phyloP scores from a whole-genome alignment of 1,139 yeast genomes.

The Saccharomycopsis hybrid region DNA sequence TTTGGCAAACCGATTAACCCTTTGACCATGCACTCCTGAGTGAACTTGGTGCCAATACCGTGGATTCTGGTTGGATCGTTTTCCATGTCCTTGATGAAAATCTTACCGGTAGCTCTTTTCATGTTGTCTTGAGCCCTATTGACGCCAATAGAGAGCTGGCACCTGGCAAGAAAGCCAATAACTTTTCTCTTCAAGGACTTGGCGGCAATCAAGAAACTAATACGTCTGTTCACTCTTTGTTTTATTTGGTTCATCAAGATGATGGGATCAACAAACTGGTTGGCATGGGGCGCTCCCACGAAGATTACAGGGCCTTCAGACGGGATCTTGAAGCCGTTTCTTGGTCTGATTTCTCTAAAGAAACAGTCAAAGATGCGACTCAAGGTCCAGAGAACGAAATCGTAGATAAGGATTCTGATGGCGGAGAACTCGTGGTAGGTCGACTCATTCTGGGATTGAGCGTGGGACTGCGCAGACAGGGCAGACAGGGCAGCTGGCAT shows the following conservation, averaged over 20 bases:
- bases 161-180: constrained; percentile 70
- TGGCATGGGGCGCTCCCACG: constrained; percentile 97
- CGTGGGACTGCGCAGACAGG: too few species aligned
- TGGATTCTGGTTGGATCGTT: constrained; percentile 44
- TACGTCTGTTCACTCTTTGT: constrained; percentile 62
- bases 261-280: constrained; percentile 91
- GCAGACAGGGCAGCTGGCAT: too few species aligned
- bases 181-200: constrained; percentile 61
- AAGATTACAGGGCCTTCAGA: constrained; percentile 80
- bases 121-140: constrained; percentile 86
- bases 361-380: constrained; percentile 46
- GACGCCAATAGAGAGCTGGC: constrained; percentile 83
- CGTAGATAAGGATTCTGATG: constrained; percentile 15
- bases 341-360: constrained; percentile 81
- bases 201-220: constrained; percentile 84
- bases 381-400: constrained; percentile 16
- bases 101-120: constrained; percentile 52
- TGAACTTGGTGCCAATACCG: constrained; percentile 68
- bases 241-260: constrained; percentile 78
- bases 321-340: constrained; percentile 90
- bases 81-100: constrained; percentile 38
- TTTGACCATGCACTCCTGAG: constrained; percentile 54
- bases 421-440: constrained; percentile 15
- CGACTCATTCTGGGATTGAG: not conserved
- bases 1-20: constrained; percentile 77